Evolutionary conservation across 345 rosid species (phyloP), one percentile per base, ranked within the genome.

Genomic region (Crucihimalaya himalaica): DNA sequence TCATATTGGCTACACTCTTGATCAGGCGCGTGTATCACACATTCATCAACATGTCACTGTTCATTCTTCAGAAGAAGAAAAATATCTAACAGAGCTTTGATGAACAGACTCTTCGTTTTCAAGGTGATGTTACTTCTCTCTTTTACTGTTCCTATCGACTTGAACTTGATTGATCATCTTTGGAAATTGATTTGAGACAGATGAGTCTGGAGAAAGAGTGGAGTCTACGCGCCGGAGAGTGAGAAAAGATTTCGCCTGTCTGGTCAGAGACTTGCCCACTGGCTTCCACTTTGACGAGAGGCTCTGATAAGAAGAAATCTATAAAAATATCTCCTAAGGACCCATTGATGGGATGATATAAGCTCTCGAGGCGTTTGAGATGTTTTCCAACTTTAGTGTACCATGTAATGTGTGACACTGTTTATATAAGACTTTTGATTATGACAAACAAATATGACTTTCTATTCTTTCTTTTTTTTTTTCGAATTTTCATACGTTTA

Each of bases 251-350:
- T 43, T 42, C 51, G 65, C 4, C 35, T 71, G 54, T 66, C 12
- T 8, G 72, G 76, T 59, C 31, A 66, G 73, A 65, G 72, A 53
- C 31, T 50, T 20, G 16, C 75, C 35, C 65, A 63, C 63, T 74
- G 66, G 72, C 60, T 74, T 74, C 78, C 78, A 71, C 76, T 71
- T 63, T 43, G 73, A 69, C 21, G 45, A 77, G 68, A 77, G 76
- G 80, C 71, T 64, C 67, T 64, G 63, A 70, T 66, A 48, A 70
- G 75, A 63, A 54, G 39, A 56, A 42, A 48, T 63, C 23, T 19
- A 32, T 21, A 55, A 10, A 64, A 70, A 77, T 77, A 50, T 77
- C 76, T 77, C 54, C 1, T 0, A 20, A 70, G 72, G 80, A 64
- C 80, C 76, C 72, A 64, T 64, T 57, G 53, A 70, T 70, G 47